Base-by-base conservation (phyloP, 495 filamentous ascomycete species). In the Amniculicola lignicola region DNA sequence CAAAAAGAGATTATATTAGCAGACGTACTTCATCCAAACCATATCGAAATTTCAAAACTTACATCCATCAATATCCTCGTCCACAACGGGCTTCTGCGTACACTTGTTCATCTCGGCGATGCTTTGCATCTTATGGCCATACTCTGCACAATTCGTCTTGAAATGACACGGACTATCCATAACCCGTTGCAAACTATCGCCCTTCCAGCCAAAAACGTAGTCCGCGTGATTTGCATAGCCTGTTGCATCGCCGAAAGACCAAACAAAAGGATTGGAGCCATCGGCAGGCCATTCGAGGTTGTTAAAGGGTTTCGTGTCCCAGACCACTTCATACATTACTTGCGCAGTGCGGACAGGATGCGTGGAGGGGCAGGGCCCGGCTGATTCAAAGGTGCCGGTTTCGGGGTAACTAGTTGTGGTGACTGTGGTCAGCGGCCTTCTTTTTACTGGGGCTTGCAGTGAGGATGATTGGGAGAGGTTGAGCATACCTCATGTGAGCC, bases 51-150 rank as follows among this genome's bases (percentile, higher is more conserved):
- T 9, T n/a, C 9, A 29, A 27, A 19, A 75, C 75, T 64, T 69
- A 79, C 76, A 79, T 54, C 72, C 71, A 44, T 75, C 72, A 33
- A 72, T 75, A 27, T 68, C 59, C 69, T 79, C 77, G 5, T 62
- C 52, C 4, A 80, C 74, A 31, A 64, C 63, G 23, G 70, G 63
- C 61, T 72, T 67, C 22, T 77, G 66, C 2, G 66, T 63, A 60
- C 77, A 80, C 64, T 69, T 57, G 51, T 78, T 78, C 64, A 74
- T 73, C 5, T 52, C 48, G 9, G 67, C 44, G 51, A 78, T 71
- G 18, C 59, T 51, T 70, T 80, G 77, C 67, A 67, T 68, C 65
- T 69, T 74, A 50, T 74, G 69, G 9, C 35, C 31, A 10, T 6
- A 40, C 46, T 58, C 39, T 2, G 47, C 36, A 35, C 75, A 72